These are phyloP conservation scores for Geotrichum cucujoidarum DNA, from an alignment of 1,139 yeast species.

Conservation along the genomic window DNA sequence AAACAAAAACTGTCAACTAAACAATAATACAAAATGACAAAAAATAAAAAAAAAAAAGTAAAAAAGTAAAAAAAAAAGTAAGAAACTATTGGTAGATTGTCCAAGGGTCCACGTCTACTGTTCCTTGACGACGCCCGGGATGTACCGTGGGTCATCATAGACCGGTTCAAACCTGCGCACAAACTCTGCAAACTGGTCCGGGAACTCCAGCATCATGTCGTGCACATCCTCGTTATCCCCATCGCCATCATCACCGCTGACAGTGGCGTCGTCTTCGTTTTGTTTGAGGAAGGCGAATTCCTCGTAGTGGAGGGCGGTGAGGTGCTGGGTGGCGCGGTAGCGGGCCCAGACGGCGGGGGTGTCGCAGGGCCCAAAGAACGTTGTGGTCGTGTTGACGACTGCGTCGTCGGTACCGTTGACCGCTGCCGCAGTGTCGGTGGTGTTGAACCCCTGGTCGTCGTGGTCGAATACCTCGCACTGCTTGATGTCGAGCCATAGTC, in stretches of 20 bases:
- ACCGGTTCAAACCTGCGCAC: not conserved
- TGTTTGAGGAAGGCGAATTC: conserved; percentile 18
- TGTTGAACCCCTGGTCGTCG: conserved; percentile 20
- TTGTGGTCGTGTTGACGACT: no score
- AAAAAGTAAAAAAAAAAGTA: no score
- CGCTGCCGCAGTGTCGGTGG: not conserved
- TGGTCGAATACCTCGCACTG: conserved; percentile 25
- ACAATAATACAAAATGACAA: no score
- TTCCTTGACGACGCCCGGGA: not conserved
- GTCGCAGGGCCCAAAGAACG: conserved; percentile 31
- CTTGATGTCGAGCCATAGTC: conserved; percentile 26
- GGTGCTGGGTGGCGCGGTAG: conserved; percentile 23
- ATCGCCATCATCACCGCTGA: no score
- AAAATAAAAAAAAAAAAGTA: no score
- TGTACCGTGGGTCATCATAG: not conserved
- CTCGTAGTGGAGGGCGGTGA: conserved; percentile 25
- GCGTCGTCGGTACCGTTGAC: no score
- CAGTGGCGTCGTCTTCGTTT: no score
- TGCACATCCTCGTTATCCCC: conserved; percentile 1
- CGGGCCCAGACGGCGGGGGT: conserved; percentile 25
- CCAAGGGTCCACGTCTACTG: not conserved
- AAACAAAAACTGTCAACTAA: no score
- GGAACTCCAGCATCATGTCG: not conserved
- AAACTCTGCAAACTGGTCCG: conserved; percentile 3
- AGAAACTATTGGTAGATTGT: no score